A percentile compares a stretch with the other conserved stretches of the same genome.
phyloP scores from a whole-genome alignment of 2,329 filamentous ascomycete genomes.

The Akanthomyces dipterigenus region DNA sequence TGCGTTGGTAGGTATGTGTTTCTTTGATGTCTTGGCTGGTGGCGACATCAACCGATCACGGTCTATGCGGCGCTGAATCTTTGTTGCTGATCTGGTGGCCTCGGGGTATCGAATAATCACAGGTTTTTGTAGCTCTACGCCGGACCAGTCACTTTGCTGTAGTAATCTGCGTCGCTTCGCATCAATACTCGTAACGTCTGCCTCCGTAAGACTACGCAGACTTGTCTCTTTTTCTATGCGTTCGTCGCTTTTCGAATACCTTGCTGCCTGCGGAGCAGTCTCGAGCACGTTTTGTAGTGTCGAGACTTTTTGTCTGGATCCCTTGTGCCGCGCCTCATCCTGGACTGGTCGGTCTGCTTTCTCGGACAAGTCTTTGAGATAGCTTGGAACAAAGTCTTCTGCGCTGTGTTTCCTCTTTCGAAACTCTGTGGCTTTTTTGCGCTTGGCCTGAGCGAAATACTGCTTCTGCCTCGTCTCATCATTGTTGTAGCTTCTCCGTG shows the following conservation, averaged over 20 bases:
- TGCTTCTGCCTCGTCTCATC: slow-evolving; percentile 30
- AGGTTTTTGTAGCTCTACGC: slow-evolving; percentile 25
- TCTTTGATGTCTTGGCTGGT: not conserved
- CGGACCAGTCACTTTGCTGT: slow-evolving; percentile 22
- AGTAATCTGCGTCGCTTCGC: slow-evolving; percentile 15
- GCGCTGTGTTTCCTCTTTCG: not conserved
- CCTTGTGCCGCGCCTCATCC: not conserved
- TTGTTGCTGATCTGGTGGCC: not conserved
- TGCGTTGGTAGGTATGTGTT: not conserved
- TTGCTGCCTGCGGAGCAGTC: not conserved
- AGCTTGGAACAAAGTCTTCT: slow-evolving; percentile 22
- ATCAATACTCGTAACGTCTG: slow-evolving; percentile 1
- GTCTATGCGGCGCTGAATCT: not conserved
- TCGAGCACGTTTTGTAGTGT: not conserved
- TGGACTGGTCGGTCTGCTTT: not conserved
- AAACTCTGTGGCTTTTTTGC: not conserved
- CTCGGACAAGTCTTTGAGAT: slow-evolving; percentile 14
- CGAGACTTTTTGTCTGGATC: not conserved
- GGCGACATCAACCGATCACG: not conserved
- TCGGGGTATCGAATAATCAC: slow-evolving; percentile 18
- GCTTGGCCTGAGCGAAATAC: slow-evolving; percentile 29
- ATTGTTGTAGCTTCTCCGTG: slow-evolving; percentile 26
- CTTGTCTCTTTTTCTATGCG: not conserved
- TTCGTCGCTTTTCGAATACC: not conserved
- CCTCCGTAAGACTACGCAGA: not conserved